A percentile compares a stretch with the other conserved stretches of the same genome.
Conservation (phyloP, 768 basidiomycete species). For the Pleurotus djamor region DNA sequence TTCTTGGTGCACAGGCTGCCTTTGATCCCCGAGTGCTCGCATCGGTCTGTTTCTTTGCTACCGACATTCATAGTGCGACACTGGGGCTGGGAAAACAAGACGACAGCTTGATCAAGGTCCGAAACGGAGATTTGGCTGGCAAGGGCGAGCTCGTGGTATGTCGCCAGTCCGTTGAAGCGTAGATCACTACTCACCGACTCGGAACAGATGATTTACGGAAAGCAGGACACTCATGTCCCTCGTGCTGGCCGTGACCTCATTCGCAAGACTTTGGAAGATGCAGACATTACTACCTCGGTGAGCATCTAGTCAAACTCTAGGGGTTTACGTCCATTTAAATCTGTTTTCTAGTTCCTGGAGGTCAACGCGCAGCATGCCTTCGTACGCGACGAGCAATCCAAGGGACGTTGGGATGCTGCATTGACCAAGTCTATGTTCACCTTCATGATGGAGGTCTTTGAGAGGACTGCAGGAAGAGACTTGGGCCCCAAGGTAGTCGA, state of each 20-base stretch:
- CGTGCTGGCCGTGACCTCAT: conserved; percentile 85
- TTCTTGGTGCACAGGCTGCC: conserved; percentile 56
- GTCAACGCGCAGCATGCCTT: conserved; percentile 98
- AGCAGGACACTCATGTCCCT: conserved; percentile 96
- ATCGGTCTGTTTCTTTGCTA: conserved; percentile 93
- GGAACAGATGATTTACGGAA: conserved; percentile 89
- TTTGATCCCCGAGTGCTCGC: conserved; percentile 84
- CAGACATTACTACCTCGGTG: conserved; percentile 68
- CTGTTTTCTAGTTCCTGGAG: conserved; percentile 71
- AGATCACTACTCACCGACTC: not conserved
- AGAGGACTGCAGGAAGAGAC: conserved; percentile 82
- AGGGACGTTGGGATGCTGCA: conserved; percentile 96
- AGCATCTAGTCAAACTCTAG: conserved; percentile 18
- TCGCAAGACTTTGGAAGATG: conserved; percentile 79
- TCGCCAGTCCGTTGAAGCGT: conserved; percentile 4
- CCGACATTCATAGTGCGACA: conserved; percentile 86
- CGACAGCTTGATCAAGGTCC: conserved; percentile 73
- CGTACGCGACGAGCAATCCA: conserved; percentile 87
- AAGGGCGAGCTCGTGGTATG: conserved; percentile 86
- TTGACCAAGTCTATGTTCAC: conserved; percentile 76
- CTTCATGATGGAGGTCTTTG: conserved; percentile 94
- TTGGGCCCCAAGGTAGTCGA: conserved; percentile 62
- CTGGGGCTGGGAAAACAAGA: conserved; percentile 85
- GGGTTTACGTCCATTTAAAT: not conserved
- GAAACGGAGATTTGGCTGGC: conserved; percentile 69